These are phyloP conservation scores for Chrysoporthe austroafricana DNA, from an alignment of 2,329 filamentous ascomycete species.

Conservation along the genomic window DNA sequence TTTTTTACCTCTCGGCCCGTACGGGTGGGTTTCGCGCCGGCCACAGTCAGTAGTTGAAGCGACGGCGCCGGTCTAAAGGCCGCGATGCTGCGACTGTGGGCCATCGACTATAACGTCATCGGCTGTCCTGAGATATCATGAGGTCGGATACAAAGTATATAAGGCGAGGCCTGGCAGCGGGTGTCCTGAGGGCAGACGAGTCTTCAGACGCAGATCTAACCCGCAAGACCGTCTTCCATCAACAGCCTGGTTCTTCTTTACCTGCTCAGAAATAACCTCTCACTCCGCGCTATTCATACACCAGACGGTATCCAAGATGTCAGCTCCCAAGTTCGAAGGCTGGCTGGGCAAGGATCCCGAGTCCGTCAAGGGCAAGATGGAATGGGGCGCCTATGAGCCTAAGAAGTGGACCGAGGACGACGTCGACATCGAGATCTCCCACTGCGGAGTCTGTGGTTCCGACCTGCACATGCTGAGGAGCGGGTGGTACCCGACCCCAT, in stretches of 20 bases:
- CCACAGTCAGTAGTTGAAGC: background rate
- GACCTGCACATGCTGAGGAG: slow-evolving; percentile 60
- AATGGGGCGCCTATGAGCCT: slow-evolving; percentile 56
- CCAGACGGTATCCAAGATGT: slow-evolving; percentile 9
- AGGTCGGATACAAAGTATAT: background rate
- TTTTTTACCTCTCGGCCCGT: too few species aligned
- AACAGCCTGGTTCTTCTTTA: too few species aligned
- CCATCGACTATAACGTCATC: background rate
- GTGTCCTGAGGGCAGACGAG: background rate
- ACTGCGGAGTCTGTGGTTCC: slow-evolving; percentile 65
- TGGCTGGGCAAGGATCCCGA: slow-evolving; percentile 47
- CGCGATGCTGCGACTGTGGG: too few species aligned
- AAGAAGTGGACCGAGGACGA: slow-evolving; percentile 65
- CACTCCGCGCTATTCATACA: too few species aligned
- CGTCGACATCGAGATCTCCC: slow-evolving; percentile 63
- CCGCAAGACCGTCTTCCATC: too few species aligned
- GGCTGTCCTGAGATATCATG: background rate
- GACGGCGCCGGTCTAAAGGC: too few species aligned
- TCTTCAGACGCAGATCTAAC: background rate
- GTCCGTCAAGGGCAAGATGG: slow-evolving; percentile 50
- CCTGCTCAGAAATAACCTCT: too few species aligned
- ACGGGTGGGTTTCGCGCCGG: background rate
- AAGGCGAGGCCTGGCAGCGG: background rate
- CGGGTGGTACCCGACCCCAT: slow-evolving; percentile 49
- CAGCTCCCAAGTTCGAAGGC: slow-evolving; percentile 48